Conservation (phyloP, 202 grass and related monocot genomes). For the Zoysia matrella region DNA sequence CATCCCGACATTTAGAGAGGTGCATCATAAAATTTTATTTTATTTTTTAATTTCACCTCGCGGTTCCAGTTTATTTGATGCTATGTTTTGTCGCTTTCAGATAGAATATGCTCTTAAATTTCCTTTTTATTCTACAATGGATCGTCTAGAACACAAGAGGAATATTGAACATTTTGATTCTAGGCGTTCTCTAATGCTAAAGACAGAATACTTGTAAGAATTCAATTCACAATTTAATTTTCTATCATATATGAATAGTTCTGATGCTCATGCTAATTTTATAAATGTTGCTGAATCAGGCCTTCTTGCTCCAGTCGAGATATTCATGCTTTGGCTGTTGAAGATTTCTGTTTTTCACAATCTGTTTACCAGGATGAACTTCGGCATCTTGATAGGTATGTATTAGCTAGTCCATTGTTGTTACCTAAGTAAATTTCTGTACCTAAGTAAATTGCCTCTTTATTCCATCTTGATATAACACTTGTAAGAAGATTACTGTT, state of each 20-base stretch:
- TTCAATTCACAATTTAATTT: not conserved
- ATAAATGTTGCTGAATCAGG: conserved; percentile 52
- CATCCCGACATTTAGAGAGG: conserved; percentile 47
- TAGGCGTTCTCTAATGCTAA: conserved; percentile 40
- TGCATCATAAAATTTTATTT: conserved; percentile 26
- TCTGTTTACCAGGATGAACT: conserved; percentile 35
- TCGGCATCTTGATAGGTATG: no score
- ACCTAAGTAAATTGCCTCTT: not conserved
- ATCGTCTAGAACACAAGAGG: no score
- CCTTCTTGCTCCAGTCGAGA: conserved; percentile 39
- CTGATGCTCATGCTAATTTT: not conserved
- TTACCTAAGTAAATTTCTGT: no score
- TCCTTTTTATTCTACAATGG: no score
- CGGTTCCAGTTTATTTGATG: conserved; percentile 6
- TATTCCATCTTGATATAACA: no score
- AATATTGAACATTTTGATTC: no score
- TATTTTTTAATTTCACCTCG: not conserved
- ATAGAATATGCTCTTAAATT: conserved; percentile 41
- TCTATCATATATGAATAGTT: not conserved
- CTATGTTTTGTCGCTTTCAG: conserved; percentile 45
- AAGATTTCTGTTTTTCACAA: conserved; percentile 66
- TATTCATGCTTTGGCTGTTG: conserved; percentile 51
- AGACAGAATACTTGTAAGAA: conserved; percentile 61
- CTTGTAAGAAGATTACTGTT: no score
- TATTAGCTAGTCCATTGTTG: no score